Evolutionary conservation across 1,284 basidiomycete species (phyloP).

Genomic region (Heliocybe sulcata): DNA sequence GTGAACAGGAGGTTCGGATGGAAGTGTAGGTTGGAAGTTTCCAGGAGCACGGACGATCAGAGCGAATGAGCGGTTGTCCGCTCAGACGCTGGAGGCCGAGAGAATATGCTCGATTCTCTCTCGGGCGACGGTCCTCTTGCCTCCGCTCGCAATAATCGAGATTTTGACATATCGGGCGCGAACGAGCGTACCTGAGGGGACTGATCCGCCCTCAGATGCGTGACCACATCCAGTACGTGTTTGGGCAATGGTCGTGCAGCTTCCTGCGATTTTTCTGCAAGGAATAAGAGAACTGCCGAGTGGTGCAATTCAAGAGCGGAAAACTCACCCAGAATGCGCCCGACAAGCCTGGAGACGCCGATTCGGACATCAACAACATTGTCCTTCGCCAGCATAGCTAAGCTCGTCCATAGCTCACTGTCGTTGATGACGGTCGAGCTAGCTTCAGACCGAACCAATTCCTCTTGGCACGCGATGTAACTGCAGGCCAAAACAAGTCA

Average conservation of each 20-base stretch:
- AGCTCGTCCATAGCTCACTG: slow-evolving; percentile 49
- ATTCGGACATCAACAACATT: slow-evolving; percentile 85
- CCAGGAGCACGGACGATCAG: background rate
- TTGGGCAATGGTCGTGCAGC: background rate
- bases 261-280: background rate
- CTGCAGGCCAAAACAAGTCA: slow-evolving; percentile 19
- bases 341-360: slow-evolving; percentile 67
- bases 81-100: background rate
- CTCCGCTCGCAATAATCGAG: background rate
- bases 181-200: background rate
- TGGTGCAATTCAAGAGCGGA: background rate
- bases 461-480: slow-evolving; percentile 69
- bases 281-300: background rate
- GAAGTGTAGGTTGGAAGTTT: background rate
- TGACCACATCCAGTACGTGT: slow-evolving; percentile 3
- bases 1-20: background rate
- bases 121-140: background rate
- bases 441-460: slow-evolving; percentile 38
- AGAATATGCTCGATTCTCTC: background rate
- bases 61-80: background rate
- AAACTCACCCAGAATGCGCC: slow-evolving; percentile 45
- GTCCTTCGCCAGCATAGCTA: slow-evolving; percentile 60
- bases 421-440: slow-evolving; percentile 39
- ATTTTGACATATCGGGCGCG: background rate
- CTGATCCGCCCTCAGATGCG: background rate